Evolutionary conservation across 2,329 filamentous ascomycete genomes (phyloP).

Genomic region (Coleophoma crateriformis): DNA sequence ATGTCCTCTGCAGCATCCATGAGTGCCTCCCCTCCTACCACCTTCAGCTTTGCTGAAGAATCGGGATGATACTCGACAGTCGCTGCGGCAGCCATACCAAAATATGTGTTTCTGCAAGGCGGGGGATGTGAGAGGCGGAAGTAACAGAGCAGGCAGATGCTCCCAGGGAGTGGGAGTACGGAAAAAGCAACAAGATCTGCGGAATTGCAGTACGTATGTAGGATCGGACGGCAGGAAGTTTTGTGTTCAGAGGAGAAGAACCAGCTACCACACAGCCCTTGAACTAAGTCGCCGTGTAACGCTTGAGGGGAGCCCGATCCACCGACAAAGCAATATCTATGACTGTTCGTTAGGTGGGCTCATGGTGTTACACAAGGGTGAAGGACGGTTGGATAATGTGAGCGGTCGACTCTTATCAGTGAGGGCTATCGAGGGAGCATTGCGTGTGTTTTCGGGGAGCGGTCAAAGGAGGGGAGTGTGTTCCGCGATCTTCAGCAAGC

Average conservation of each 20-base stretch:
- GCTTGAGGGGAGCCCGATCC: too few relatives aligned
- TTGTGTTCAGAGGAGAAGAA: too few relatives aligned
- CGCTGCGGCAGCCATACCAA: constrained; percentile 18
- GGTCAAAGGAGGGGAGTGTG: constrained; percentile 16
- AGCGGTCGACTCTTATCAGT: constrained; percentile 11
- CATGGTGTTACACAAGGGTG: too few relatives aligned
- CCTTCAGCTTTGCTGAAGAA: constrained; percentile 3
- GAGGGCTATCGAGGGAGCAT: constrained; percentile 21
- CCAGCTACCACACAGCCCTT: too few relatives aligned
- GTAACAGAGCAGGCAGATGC: not conserved
- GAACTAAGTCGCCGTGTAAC: too few relatives aligned
- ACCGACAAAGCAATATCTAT: too few relatives aligned
- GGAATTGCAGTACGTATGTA: too few relatives aligned
- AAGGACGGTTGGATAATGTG: not conserved
- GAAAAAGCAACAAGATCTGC: too few relatives aligned
- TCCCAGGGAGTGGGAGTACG: too few relatives aligned
- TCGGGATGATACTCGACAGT: constrained; percentile 14
- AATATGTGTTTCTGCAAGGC: not conserved
- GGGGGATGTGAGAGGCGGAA: not conserved
- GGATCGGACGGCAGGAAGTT: too few relatives aligned
- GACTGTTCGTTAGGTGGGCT: too few relatives aligned
- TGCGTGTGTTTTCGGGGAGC: constrained; percentile 8
- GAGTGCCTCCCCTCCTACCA: constrained; percentile 17
- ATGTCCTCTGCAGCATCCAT: constrained; percentile 75
- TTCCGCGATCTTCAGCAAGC: not conserved